Percentiles rank a stretch among this genome's conserved stretches.
Evolutionary conservation across 768 basidiomycete genomes (phyloP).

Genomic region (Thelephora ganbajun): DNA sequence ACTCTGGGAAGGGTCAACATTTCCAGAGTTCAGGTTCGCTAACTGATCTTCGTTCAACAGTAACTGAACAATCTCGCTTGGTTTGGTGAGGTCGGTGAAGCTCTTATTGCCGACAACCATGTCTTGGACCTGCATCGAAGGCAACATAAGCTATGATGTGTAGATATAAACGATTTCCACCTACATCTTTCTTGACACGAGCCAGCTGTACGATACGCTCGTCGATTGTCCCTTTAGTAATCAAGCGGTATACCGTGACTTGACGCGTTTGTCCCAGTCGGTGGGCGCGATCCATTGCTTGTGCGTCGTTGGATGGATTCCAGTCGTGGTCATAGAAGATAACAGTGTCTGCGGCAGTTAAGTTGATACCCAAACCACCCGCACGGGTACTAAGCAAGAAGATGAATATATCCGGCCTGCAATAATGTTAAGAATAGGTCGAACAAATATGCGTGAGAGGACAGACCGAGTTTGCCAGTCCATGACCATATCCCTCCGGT

Average conservation of each 20-base stretch:
- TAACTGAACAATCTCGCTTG: slow-evolving; percentile 92
- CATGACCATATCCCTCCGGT: slow-evolving; percentile 96
- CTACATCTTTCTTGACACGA: slow-evolving; percentile 90
- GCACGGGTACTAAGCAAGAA: slow-evolving; percentile 89
- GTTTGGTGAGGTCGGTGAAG: slow-evolving; percentile 84
- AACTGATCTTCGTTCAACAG: slow-evolving; percentile 92
- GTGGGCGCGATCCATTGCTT: slow-evolving; percentile 97
- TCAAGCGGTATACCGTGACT: slow-evolving; percentile 91
- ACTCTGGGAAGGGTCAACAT: slow-evolving; percentile 25
- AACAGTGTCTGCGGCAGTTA: slow-evolving; percentile 93
- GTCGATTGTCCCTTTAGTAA: slow-evolving; percentile 89
- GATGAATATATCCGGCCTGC: slow-evolving; percentile 75
- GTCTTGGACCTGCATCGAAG: slow-evolving; percentile 74
- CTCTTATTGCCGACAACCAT: slow-evolving; percentile 97
- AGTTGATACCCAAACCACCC: slow-evolving; percentile 91
- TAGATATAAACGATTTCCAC: slow-evolving; percentile 12
- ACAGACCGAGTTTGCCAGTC: slow-evolving; percentile 94
- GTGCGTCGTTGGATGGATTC: slow-evolving; percentile 96
- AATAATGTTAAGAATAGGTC: slow-evolving; percentile 1
- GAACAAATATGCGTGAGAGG: too few relatives aligned
- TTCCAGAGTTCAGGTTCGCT: slow-evolving; percentile 38
- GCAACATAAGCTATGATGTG: slow-evolving; percentile 4
- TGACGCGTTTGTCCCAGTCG: slow-evolving; percentile 93
- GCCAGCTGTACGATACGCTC: slow-evolving; percentile 96
- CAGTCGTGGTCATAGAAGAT: slow-evolving; percentile 92